Base-by-base conservation (phyloP, 805 yeast genomes). In the Ogataea polymorpha region DNA sequence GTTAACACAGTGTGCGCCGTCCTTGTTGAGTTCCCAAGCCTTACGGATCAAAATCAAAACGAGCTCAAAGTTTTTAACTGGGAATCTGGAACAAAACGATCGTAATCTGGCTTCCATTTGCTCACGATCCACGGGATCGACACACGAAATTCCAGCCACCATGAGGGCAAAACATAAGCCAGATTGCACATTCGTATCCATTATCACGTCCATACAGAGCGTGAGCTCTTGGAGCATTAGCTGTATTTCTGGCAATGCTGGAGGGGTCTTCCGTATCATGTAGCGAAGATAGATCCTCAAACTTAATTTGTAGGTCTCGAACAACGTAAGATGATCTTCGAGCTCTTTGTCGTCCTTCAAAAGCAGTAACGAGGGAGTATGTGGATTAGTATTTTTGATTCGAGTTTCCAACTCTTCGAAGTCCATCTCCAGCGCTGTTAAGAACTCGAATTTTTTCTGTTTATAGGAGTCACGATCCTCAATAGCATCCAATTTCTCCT, bases 161-260 rank as follows among this genome's bases (percentile, higher is more conserved):
- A 66, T 38, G 45, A 66, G 49, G 3, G 71, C 69, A 39, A 64
- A 65, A 7, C 68, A 58, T 3, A 66, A 37, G 18, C 61, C 53
- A 5, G 55, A 35, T 23, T 52, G 50, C 3, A 51, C 46, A 2
- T 26, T 21, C 2, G 56, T 46, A 3, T 47, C 54, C 21, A 44
- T 16, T 12, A 52, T 27, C 12, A 52, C 43, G 12, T 43, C 43
- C 15, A 52, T 32, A 16, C 50, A 52, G 21, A 23, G 34, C 25
- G 20, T 27, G n/a, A 52, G 28, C 24, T 52, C 55, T 12, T 40
- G 26, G 8, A 50, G 24, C 23, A 52, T 33, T 6, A 32, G 25
- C 31, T 49, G 53, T 15, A 50, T 54, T 41, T 55, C 59, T 1
- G 53, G 51, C 16, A 50, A 38, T 13, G 38, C 41, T 4, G 59